A percentile compares a stretch with the other conserved stretches of the same genome.
Evolutionary conservation across 2,329 filamentous ascomycete genomes (phyloP).

Genomic region (Lecanicillium sp.): DNA sequence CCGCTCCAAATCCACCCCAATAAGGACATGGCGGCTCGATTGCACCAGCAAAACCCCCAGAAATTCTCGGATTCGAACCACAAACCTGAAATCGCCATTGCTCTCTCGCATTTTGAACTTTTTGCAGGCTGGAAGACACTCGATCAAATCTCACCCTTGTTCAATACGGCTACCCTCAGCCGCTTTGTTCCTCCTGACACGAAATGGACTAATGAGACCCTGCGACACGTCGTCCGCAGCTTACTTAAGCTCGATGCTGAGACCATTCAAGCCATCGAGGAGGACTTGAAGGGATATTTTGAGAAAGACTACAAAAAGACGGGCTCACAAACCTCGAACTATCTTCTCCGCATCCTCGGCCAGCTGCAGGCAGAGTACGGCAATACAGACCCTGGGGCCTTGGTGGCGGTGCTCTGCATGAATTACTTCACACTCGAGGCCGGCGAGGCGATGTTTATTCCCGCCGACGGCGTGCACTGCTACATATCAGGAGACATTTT

Average conservation of each 20-base stretch:
- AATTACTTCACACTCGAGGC: conserved; percentile 63
- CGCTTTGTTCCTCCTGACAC: conserved; percentile 43
- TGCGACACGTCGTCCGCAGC: conserved; percentile 49
- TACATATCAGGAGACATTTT: conserved; percentile 69
- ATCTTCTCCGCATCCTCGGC: conserved; percentile 36
- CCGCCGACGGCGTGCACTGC: conserved; percentile 67
- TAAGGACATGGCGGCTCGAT: conserved; percentile 56
- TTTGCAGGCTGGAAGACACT: conserved; percentile 71
- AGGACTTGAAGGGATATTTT: conserved; percentile 38
- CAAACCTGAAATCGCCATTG: conserved; percentile 74
- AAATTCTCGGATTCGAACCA: conserved; percentile 69
- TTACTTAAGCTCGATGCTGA: conserved; percentile 50
- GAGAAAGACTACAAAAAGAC: conserved; percentile 16
- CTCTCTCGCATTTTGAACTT: conserved; percentile 64
- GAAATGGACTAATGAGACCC: conserved; percentile 49
- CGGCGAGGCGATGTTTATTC: conserved; percentile 64
- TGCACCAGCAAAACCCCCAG: conserved; percentile 58
- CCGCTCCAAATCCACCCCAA: conserved; percentile 71
- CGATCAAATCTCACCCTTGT: conserved; percentile 50
- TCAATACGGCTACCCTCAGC: conserved; percentile 50
- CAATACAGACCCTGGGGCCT: conserved; percentile 55
- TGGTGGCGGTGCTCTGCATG: conserved; percentile 68
- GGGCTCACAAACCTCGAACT: conserved; percentile 26
- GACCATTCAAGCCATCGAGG: conserved; percentile 46
- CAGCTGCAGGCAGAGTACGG: conserved; percentile 59